Evolutionary conservation across 257 asterid species (phyloP).

Genomic region (Solanum ossicruentum): DNA sequence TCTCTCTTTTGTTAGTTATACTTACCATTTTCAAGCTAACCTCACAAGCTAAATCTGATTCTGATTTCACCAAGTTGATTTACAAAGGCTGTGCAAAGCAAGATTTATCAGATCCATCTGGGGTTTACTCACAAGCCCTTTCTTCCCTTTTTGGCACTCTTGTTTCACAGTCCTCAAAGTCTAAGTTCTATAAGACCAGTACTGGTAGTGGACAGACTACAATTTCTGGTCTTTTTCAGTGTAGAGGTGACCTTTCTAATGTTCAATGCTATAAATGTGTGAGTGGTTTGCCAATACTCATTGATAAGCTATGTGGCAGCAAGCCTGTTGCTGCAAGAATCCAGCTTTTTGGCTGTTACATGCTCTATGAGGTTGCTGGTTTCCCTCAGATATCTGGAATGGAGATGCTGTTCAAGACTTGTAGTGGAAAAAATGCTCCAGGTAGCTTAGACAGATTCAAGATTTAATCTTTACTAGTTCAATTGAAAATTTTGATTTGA

Average conservation of each 20-base stretch:
- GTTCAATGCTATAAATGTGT: constrained; percentile 82
- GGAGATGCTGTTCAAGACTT: constrained; percentile 82
- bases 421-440: neutral
- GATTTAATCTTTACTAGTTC: neutral
- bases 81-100: constrained; percentile 96
- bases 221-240: constrained; percentile 77
- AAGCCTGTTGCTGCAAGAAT: constrained; percentile 73
- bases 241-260: constrained; percentile 84
- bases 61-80: constrained; percentile 52
- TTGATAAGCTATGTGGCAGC: constrained; percentile 70
- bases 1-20: constrained; percentile 17
- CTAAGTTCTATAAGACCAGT: constrained; percentile 59
- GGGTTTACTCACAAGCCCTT: constrained; percentile 76
- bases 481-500: neutral
- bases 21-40: constrained; percentile 24
- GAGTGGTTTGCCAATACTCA: constrained; percentile 65
- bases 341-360: constrained; percentile 83
- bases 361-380: constrained; percentile 82
- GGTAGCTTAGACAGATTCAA: neutral
- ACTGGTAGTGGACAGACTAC: constrained; percentile 59
- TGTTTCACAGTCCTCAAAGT: constrained; percentile 71
- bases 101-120: constrained; percentile 74
- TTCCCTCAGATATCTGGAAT: constrained; percentile 61
- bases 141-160: constrained; percentile 81
- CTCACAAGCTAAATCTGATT: constrained; percentile 43